A percentile compares a stretch with the other conserved stretches of the same genome.
These are phyloP conservation scores for Myxozyma mucilagina DNA, from an alignment of 805 yeast species.

Conservation along the genomic window DNA sequence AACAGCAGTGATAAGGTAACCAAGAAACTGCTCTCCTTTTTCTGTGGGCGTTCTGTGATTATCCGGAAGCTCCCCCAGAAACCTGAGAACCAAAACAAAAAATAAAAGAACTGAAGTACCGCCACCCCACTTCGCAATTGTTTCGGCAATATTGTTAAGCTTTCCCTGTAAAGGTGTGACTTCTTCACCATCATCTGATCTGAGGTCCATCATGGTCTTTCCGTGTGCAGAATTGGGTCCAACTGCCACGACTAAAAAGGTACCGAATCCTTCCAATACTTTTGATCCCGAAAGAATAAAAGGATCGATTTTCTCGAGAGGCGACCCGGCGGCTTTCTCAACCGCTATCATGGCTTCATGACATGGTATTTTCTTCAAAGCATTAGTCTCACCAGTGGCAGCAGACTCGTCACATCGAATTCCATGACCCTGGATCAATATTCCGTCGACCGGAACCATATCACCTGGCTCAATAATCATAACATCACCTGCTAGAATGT, in stretches of 20 bases:
- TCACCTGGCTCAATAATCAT: constrained; percentile 89
- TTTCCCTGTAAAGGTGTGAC: constrained; percentile 87
- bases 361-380: constrained; percentile 69
- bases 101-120: constrained; percentile 82
- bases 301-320: constrained; percentile 63
- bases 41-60: constrained; percentile 56
- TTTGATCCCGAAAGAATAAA: constrained; percentile 90
- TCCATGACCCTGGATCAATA: constrained; percentile 64
- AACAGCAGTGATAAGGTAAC: constrained; percentile 85
- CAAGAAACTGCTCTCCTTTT: constrained; percentile 81
- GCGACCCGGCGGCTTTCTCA: constrained; percentile 38
- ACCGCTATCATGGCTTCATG: constrained; percentile 42
- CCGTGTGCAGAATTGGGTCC: constrained; percentile 91
- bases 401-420: constrained; percentile 91
- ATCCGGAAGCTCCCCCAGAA: constrained; percentile 60
- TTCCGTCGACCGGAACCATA: constrained; percentile 83
- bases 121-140: constrained; percentile 92
- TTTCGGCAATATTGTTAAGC: constrained; percentile 79
- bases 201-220: constrained; percentile 78
- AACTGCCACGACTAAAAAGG: constrained; percentile 83
- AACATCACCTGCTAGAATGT: constrained; percentile 83
- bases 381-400: constrained; percentile 89
- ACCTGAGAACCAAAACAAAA: constrained; percentile 73
- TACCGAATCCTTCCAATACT: constrained; percentile 81
- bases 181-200: constrained; percentile 73